Evolutionary conservation across 257 asterid species (phyloP).

Genomic region (Linderniella brevidens): DNA sequence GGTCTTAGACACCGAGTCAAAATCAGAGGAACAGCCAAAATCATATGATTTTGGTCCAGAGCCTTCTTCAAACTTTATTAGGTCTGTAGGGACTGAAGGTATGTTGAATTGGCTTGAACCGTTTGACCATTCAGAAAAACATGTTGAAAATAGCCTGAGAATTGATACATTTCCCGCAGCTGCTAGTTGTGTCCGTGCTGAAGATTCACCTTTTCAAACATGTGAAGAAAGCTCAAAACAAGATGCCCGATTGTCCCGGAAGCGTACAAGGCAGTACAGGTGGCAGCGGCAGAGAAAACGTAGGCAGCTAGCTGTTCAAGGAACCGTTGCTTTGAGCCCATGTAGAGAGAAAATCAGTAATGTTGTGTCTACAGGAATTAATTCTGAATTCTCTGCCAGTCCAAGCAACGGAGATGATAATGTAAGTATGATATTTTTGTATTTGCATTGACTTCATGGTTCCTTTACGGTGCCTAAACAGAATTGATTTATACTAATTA

Average conservation of each 20-base stretch:
- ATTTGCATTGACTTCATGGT: neutral
- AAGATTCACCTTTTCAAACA: constrained; percentile 13
- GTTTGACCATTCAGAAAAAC: constrained; percentile 5
- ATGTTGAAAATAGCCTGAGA: constrained; percentile 12
- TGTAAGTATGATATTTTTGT: constrained; percentile 14
- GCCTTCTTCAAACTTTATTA: constrained; percentile 17
- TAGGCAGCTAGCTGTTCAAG: constrained; percentile 22
- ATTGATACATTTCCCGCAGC: constrained; percentile 18
- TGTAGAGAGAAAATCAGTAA: constrained; percentile 14
- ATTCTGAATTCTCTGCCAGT: constrained; percentile 7
- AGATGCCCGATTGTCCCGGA: constrained; percentile 14
- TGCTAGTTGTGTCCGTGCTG: constrained; percentile 15
- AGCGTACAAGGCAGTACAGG: constrained; percentile 33
- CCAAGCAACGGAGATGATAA: constrained; percentile 12
- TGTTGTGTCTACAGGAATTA: constrained; percentile 10
- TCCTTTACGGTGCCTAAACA: constrained; percentile 2
- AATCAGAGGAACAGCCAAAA: constrained; percentile 16
- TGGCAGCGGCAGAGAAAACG: constrained; percentile 56
- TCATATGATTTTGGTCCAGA: constrained; percentile 15
- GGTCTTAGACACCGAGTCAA: constrained; percentile 18
- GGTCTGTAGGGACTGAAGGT: constrained; percentile 17
- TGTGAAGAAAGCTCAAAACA: constrained; percentile 19
- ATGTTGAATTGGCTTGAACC: constrained; percentile 10
- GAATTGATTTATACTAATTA: neutral
- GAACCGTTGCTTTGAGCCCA: constrained; percentile 17